A percentile compares a stretch with the other conserved stretches of the same genome.
phyloP scores from a whole-genome alignment of 768 basidiomycete genomes.

The Gloeopeniophorella convolvens region DNA sequence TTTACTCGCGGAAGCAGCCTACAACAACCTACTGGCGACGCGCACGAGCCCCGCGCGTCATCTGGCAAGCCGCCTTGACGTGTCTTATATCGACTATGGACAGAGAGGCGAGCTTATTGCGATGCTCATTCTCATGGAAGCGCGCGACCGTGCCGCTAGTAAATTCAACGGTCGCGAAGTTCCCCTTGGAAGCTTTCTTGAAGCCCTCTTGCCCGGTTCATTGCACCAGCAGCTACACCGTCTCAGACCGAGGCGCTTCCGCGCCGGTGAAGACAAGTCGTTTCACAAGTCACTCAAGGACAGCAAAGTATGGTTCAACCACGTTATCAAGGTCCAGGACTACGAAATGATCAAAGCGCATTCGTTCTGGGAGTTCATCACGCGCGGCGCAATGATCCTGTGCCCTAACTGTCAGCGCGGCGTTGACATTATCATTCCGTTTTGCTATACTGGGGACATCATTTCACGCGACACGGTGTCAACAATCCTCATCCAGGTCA shows the following conservation, averaged over 20 bases:
- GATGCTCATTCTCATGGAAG: background rate
- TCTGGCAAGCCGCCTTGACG: background rate
- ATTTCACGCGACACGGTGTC: background rate
- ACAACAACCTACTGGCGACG: background rate
- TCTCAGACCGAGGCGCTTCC: too few relatives aligned
- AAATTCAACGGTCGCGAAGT: background rate
- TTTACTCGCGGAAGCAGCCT: background rate
- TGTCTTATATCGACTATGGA: background rate
- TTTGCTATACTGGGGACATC: background rate
- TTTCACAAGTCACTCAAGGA: too few relatives aligned
- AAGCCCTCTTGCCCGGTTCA: background rate
- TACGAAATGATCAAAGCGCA: too few relatives aligned
- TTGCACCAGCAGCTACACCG: background rate
- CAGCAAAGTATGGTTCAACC: too few relatives aligned
- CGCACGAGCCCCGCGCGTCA: background rate
- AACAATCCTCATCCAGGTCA: constrained; percentile 1
- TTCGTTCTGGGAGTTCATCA: background rate
- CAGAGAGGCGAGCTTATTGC: background rate
- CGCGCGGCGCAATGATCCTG: too few relatives aligned
- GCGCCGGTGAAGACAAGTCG: background rate
- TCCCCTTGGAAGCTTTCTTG: background rate
- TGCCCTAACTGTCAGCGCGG: background rate
- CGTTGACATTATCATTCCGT: background rate
- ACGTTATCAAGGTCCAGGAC: too few relatives aligned
- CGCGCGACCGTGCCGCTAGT: background rate